These are phyloP conservation scores for Blastocystis hominis DNA, from an alignment of 352 stramenopile species.

Conservation along the genomic window DNA sequence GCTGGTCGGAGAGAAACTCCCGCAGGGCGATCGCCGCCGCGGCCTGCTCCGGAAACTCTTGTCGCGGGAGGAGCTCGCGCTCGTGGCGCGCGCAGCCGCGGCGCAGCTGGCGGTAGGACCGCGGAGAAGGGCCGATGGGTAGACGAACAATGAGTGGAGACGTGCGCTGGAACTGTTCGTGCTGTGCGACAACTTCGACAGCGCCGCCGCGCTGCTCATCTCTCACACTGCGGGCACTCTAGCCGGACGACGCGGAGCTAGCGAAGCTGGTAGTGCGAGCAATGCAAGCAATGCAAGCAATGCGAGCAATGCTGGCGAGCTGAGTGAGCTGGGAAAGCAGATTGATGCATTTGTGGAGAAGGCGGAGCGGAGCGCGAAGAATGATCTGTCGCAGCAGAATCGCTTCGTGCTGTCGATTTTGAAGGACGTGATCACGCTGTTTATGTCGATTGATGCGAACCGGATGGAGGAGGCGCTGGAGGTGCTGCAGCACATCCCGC, in stretches of 20 bases:
- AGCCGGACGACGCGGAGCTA: no score
- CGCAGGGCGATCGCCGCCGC: not conserved
- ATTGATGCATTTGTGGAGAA: not conserved
- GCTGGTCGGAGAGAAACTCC: not conserved
- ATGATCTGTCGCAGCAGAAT: not conserved
- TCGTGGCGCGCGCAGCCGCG: not conserved
- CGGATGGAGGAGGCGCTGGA: not conserved
- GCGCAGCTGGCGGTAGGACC: not conserved
- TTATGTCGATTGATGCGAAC: not conserved
- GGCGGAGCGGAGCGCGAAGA: not conserved
- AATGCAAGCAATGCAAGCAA: not conserved
- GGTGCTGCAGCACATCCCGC: not conserved
- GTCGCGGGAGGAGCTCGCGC: not conserved
- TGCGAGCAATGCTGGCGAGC: not conserved
- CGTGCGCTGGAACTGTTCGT: not conserved
- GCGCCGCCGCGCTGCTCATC: not conserved
- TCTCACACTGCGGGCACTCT: not conserved
- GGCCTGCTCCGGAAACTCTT: not conserved
- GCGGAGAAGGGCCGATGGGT: not conserved
- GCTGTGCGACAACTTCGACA: conserved; percentile 13
- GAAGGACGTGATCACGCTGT: not conserved
- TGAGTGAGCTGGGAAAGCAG: not conserved
- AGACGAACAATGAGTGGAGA: conserved; percentile 33
- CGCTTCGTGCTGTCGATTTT: not conserved
- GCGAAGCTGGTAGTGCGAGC: no score